These are phyloP conservation scores for Chimonanthus salicifolius DNA, from an alignment of 164 flowering plant species.

Conservation along the genomic window DNA sequence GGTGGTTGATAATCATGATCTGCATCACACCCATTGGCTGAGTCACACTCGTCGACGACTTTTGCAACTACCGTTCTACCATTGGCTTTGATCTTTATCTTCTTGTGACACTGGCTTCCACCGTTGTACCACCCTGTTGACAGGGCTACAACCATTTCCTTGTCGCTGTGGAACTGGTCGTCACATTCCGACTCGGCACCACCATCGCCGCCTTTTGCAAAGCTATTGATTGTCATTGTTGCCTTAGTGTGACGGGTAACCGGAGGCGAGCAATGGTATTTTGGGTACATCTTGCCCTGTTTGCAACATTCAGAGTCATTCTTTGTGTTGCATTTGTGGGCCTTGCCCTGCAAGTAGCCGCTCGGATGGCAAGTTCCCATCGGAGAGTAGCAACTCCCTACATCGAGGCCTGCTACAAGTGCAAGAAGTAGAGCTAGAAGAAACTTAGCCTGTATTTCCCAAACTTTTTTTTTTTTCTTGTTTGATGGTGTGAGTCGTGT, in stretches of 20 bases:
- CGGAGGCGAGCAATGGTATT: conserved; percentile 8
- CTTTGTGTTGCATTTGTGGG: neutral
- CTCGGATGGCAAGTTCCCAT: neutral
- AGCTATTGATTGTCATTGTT: conserved; percentile 9
- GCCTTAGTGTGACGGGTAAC: neutral
- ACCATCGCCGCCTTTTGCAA: conserved; percentile 5
- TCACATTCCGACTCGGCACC: conserved; percentile 13
- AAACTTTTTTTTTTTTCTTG: too few species aligned
- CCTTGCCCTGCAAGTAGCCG: conserved; percentile 1
- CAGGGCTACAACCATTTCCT: conserved; percentile 9
- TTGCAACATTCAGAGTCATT: neutral
- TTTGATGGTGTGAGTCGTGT: neutral
- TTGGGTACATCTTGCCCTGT: neutral
- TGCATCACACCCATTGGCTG: neutral
- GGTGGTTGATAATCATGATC: conserved; percentile 9
- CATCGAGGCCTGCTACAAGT: neutral
- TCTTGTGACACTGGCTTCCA: conserved; percentile 2
- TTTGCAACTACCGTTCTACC: neutral
- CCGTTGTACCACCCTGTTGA: conserved; percentile 11
- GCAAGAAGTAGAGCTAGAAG: neutral
- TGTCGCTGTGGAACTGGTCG: conserved; percentile 4
- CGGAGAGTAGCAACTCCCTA: neutral
- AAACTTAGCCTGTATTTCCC: neutral
- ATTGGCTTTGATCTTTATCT: conserved; percentile 9
- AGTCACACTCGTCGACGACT: conserved; percentile 13